phyloP scores from a whole-genome alignment of 1,284 basidiomycete species.

The Ustilago sp. region DNA sequence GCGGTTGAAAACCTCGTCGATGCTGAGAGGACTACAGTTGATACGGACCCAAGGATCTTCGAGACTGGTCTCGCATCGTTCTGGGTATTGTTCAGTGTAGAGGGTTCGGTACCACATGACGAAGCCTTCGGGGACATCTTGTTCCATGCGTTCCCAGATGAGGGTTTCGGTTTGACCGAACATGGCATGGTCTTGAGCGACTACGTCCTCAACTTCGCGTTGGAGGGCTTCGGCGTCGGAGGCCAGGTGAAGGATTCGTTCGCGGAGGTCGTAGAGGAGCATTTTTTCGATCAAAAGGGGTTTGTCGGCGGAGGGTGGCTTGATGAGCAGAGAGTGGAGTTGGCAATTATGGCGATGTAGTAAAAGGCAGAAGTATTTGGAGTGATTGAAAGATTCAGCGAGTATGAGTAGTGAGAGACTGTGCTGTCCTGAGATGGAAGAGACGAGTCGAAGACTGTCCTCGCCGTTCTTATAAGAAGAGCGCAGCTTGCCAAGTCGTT shows the following conservation, averaged over 20 bases:
- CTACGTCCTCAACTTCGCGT: not conserved
- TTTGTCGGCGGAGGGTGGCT: no score
- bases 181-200: not conserved
- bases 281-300: not conserved
- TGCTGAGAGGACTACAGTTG: not conserved
- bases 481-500: not conserved
- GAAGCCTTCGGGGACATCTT: conserved; percentile 1
- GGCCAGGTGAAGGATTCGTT: not conserved
- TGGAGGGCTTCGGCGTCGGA: not conserved
- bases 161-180: not conserved
- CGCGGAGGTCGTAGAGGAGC: not conserved
- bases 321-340: not conserved
- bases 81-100: not conserved
- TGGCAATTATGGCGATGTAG: not conserved
- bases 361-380: not conserved
- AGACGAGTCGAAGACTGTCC: no score
- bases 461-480: not conserved
- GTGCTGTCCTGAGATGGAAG: no score
- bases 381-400: not conserved
- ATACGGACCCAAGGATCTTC: conserved; percentile 9
- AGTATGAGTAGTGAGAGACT: no score
- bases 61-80: not conserved
- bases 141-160: not conserved
- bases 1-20: conserved; percentile 20
- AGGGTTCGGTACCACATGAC: not conserved